phyloP scores from a whole-genome alignment of 345 rosid genomes.

The Murraya paniculata region DNA sequence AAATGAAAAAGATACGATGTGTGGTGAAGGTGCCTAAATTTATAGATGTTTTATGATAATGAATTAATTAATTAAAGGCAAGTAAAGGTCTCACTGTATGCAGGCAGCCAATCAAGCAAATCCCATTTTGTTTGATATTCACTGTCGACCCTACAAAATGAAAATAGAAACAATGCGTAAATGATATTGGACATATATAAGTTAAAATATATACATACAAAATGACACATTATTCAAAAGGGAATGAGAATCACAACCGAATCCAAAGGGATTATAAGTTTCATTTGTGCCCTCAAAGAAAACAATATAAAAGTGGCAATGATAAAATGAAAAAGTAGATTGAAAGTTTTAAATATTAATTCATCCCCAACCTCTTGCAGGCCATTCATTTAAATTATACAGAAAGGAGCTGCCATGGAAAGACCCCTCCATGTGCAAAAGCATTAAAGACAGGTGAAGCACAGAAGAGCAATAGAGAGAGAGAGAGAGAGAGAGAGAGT shows the following conservation, averaged over 20 bases:
- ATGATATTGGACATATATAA: neutral
- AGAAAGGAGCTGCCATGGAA: slow-evolving; percentile 26
- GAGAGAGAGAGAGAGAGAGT: too few species aligned
- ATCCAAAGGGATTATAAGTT: slow-evolving; percentile 16
- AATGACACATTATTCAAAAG: neutral
- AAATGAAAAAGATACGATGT: neutral
- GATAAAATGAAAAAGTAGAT: slow-evolving; percentile 12
- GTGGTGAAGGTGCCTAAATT: neutral
- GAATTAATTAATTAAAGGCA: neutral
- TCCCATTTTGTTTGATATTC: neutral
- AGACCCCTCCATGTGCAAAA: slow-evolving; percentile 67
- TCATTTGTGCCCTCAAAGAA: slow-evolving; percentile 12
- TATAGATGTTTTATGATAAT: neutral
- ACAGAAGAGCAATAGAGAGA: neutral
- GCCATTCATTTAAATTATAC: slow-evolving; percentile 38
- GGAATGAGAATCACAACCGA: slow-evolving; percentile 23
- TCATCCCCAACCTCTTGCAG: slow-evolving; percentile 30
- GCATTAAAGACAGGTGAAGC: slow-evolving; percentile 45
- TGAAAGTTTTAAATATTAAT: slow-evolving; percentile 31
- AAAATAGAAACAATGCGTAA: neutral
- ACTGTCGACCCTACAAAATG: neutral
- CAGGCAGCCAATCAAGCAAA: neutral
- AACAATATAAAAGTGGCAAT: slow-evolving; percentile 1
- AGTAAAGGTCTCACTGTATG: neutral
- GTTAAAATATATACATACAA: neutral